Conservation (phyloP, 768 basidiomycete genomes). For the Termitomyces sp. region DNA sequence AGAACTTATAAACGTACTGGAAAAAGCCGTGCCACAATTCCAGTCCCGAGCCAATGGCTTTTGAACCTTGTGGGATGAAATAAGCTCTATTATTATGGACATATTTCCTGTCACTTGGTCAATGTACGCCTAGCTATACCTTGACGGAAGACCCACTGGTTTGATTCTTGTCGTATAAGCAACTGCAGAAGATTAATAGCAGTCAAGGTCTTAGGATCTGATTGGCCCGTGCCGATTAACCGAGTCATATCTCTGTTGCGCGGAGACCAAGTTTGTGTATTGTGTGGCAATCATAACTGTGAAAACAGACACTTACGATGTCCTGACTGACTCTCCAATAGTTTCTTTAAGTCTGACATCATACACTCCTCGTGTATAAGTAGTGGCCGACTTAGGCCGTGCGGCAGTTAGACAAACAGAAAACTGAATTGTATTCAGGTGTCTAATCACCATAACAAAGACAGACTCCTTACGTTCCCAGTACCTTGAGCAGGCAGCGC, state of each 20-base stretch:
- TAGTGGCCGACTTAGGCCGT: slow-evolving; percentile 1
- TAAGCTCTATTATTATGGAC: slow-evolving; percentile 42
- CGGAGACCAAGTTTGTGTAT: neutral
- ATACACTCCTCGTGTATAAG: slow-evolving; percentile 20
- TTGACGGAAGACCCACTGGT: slow-evolving; percentile 27
- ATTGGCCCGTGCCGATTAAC: slow-evolving; percentile 12
- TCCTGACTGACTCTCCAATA: slow-evolving; percentile 27
- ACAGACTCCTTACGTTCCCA: slow-evolving; percentile 18
- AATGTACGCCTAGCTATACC: neutral
- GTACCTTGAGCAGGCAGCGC: slow-evolving; percentile 22
- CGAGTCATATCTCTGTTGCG: slow-evolving; percentile 21
- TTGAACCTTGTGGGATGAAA: slow-evolving; percentile 27
- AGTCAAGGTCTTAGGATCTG: slow-evolving; percentile 20
- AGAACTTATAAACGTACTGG: slow-evolving; percentile 30
- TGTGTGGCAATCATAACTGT: neutral
- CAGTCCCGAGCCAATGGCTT: slow-evolving; percentile 20
- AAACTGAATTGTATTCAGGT: slow-evolving; percentile 20
- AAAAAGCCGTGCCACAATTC: slow-evolving; percentile 45
- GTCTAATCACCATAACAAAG: neutral
- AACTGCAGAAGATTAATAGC: slow-evolving; percentile 45
- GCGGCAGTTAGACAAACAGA: slow-evolving; percentile 22
- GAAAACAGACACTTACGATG: slow-evolving; percentile 21
- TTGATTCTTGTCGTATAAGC: slow-evolving; percentile 40
- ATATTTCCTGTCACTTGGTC: slow-evolving; percentile 24
- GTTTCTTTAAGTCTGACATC: slow-evolving; percentile 31